These are phyloP conservation scores for Trichophyton rubrum DNA, from an alignment of 2,329 filamentous ascomycete genomes.

Conservation along the genomic window DNA sequence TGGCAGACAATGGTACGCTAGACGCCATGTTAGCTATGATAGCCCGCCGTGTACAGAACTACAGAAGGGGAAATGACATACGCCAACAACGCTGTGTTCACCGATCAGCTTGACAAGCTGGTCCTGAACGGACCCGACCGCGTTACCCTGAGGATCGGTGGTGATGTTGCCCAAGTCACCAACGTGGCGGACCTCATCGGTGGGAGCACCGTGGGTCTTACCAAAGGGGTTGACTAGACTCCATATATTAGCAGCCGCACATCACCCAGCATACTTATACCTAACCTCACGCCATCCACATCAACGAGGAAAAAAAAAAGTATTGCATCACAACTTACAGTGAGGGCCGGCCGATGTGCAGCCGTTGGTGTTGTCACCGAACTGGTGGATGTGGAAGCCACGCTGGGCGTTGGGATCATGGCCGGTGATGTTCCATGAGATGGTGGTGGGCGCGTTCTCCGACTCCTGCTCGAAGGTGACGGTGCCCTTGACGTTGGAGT, in stretches of 20 bases:
- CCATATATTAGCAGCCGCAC: not conserved
- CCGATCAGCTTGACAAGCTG: constrained; percentile 89
- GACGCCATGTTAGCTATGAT: not conserved
- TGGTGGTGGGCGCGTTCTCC: constrained; percentile 69
- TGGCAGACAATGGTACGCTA: constrained; percentile 92
- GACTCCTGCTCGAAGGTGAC: constrained; percentile 87
- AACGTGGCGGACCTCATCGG: constrained; percentile 77
- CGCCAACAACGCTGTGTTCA: constrained; percentile 84
- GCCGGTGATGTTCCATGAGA: constrained; percentile 86
- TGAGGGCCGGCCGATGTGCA: constrained; percentile 97
- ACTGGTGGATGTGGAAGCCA: constrained; percentile 97
- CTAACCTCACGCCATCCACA: too few relatives aligned
- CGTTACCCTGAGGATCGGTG: constrained; percentile 85
- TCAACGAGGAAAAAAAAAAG: too few relatives aligned
- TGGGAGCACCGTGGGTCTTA: constrained; percentile 84
- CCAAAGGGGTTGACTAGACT: constrained; percentile 76
- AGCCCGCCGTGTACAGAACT: too few relatives aligned
- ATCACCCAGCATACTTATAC: too few relatives aligned
- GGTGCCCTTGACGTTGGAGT: constrained; percentile 88
- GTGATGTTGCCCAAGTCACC: constrained; percentile 96
- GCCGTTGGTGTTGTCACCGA: constrained; percentile 99
- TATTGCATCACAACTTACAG: constrained; percentile 55
- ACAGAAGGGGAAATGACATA: constrained; percentile 34
- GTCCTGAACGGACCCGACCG: constrained; percentile 68
- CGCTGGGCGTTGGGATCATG: constrained; percentile 92